phyloP scores from a whole-genome alignment of 106 monocot genomes.

The Dendrobium nobile region DNA sequence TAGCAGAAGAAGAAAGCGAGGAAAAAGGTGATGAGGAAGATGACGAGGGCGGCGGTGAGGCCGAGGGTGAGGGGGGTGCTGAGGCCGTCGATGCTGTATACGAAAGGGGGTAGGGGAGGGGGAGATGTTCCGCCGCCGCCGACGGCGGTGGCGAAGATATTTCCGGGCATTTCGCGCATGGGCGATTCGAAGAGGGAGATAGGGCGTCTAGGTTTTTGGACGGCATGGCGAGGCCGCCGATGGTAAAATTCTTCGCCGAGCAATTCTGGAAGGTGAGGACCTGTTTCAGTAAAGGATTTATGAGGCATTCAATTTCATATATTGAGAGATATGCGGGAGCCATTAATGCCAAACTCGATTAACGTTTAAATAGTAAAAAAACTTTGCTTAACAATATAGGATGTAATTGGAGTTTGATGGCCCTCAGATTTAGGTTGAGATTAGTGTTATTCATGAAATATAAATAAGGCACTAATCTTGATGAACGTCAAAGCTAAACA shows the following conservation, averaged over 20 bases:
- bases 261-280: neutral
- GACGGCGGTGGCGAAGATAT: constrained; percentile 39
- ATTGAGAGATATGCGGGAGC: too few relatives aligned
- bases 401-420: too few relatives aligned
- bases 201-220: constrained; percentile 27
- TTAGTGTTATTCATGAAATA: too few relatives aligned
- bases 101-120: too few relatives aligned
- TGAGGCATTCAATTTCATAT: too few relatives aligned
- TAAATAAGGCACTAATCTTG: too few relatives aligned
- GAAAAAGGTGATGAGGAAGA: neutral
- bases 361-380: too few relatives aligned
- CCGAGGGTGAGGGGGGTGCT: neutral
- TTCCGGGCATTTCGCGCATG: constrained; percentile 21
- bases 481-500: too few relatives aligned
- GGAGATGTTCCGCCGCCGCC: neutral
- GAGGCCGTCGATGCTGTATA: too few relatives aligned
- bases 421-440: too few relatives aligned
- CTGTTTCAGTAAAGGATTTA: neutral
- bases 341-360: too few relatives aligned
- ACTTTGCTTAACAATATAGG: too few relatives aligned
- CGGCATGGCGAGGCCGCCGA: constrained; percentile 25
- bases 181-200: constrained; percentile 6
- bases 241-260: constrained; percentile 15
- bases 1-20: neutral
- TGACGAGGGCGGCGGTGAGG: neutral